Evolutionary conservation across 2,329 filamentous ascomycete genomes (phyloP).

Genomic region (Aspergillus nomiae): DNA sequence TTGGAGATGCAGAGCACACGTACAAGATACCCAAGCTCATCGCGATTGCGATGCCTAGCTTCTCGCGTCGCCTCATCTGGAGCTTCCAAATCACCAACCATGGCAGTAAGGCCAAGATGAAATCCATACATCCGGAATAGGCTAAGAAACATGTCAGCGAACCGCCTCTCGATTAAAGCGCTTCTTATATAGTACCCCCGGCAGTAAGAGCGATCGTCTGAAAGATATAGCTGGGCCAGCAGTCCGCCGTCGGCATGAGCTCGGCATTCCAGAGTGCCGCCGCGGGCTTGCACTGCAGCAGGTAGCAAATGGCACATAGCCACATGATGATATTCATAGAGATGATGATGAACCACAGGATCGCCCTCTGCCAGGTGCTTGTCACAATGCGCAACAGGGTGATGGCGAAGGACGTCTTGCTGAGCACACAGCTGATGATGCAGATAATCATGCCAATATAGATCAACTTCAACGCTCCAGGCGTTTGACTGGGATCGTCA

Average conservation of each 20-base stretch:
- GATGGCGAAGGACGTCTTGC: constrained; percentile 29
- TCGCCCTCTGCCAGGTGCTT: constrained; percentile 20
- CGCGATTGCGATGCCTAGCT: constrained; percentile 25
- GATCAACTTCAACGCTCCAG: constrained; percentile 17
- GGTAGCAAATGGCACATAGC: constrained; percentile 23
- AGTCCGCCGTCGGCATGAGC: constrained; percentile 17
- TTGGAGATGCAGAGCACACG: not conserved
- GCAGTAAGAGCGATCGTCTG: constrained; percentile 23
- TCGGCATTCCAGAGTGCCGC: constrained; percentile 21
- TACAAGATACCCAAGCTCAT: constrained; percentile 33
- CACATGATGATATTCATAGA: constrained; percentile 28
- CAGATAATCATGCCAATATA: constrained; percentile 8
- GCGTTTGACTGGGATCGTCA: constrained; percentile 18
- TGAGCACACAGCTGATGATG: constrained; percentile 25
- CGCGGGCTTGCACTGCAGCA: constrained; percentile 23
- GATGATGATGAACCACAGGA: constrained; percentile 28
- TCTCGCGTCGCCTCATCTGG: constrained; percentile 31
- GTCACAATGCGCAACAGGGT: constrained; percentile 28
- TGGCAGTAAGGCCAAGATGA: constrained; percentile 29
- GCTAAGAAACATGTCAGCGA: constrained; percentile 7
- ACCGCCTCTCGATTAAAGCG: not conserved
- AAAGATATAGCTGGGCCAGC: constrained; percentile 22
- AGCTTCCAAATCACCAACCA: constrained; percentile 29
- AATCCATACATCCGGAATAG: constrained; percentile 28
- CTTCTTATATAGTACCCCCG: constrained; percentile 14